Conservation (phyloP, 2,329 filamentous ascomycete genomes). For the Penicillium sp. region DNA sequence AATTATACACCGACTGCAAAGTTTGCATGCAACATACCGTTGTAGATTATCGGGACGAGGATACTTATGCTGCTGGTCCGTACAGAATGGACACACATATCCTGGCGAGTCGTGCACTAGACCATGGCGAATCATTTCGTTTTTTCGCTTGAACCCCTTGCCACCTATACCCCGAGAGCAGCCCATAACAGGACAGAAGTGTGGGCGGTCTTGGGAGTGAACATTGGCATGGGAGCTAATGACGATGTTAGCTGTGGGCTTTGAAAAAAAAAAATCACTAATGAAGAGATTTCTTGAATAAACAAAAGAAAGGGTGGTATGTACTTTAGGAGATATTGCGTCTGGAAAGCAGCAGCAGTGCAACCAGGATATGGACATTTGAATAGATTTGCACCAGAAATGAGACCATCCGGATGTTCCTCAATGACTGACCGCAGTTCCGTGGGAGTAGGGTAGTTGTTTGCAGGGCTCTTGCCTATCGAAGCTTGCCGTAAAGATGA, state of each 20-base stretch:
- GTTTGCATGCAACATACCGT: slow-evolving; percentile 55
- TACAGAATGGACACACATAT: slow-evolving; percentile 94
- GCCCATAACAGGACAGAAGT: slow-evolving; percentile 58
- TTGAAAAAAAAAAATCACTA: background rate
- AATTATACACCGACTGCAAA: background rate
- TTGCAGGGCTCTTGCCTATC: slow-evolving; percentile 31
- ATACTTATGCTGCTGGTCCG: slow-evolving; percentile 89
- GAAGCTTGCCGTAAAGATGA: slow-evolving; percentile 22
- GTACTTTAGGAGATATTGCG: slow-evolving; percentile 62
- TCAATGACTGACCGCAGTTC: slow-evolving; percentile 1
- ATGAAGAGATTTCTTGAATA: background rate
- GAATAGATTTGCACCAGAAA: slow-evolving; percentile 34
- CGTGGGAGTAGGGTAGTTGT: slow-evolving; percentile 38
- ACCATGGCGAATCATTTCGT: slow-evolving; percentile 71
- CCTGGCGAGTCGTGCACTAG: slow-evolving; percentile 91
- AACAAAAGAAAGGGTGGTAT: slow-evolving; percentile 30
- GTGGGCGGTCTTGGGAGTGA: slow-evolving; percentile 59
- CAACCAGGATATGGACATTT: slow-evolving; percentile 56
- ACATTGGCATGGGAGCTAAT: slow-evolving; percentile 54
- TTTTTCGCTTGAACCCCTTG: slow-evolving; percentile 65
- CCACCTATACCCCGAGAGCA: slow-evolving; percentile 60
- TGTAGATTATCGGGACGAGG: slow-evolving; percentile 94
- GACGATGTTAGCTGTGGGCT: slow-evolving; percentile 4
- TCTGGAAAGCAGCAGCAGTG: slow-evolving; percentile 58
- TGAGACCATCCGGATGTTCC: slow-evolving; percentile 28